Evolutionary conservation across 805 yeast species (phyloP).

Genomic region (Debaryomyces maramus): DNA sequence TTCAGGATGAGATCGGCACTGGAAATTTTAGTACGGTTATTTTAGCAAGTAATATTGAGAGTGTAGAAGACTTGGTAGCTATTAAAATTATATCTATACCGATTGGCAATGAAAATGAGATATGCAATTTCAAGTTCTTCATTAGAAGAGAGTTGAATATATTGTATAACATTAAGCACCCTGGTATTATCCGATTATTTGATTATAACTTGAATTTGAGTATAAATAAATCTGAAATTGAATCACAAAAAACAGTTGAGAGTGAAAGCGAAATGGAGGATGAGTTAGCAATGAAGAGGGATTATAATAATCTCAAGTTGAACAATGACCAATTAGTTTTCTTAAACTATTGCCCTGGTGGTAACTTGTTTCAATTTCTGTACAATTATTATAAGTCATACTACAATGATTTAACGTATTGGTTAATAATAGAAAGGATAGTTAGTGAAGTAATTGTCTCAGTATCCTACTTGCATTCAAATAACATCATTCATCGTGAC

Average conservation of each 20-base stretch:
- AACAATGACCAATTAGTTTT: conserved; percentile 49
- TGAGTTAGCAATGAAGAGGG: conserved; percentile 5
- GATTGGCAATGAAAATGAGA: conserved; percentile 19
- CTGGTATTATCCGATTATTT: conserved; percentile 63
- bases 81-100: conserved; percentile 62
- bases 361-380: conserved; percentile 72
- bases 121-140: conserved; percentile 34
- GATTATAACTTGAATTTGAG: conserved; percentile 45
- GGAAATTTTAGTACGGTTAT: conserved; percentile 73
- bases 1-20: conserved; percentile 47
- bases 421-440: conserved; percentile 56
- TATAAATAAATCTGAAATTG: conserved; percentile 25
- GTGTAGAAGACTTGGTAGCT: conserved; percentile 48
- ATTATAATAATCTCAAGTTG: conserved; percentile 11
- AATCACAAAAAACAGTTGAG: conserved; percentile 12
- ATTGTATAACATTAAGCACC: conserved; percentile 58
- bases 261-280: conserved; percentile 17
- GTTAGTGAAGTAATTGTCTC: conserved; percentile 73
- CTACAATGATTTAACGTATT: conserved; percentile 33
- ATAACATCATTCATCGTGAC: conserved; percentile 82
- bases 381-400: conserved; percentile 37
- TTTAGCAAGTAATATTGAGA: conserved; percentile 37
- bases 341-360: conserved; percentile 79
- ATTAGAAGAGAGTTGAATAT: conserved; percentile 68
- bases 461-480: conserved; percentile 66